These are phyloP conservation scores for Colletotrichum lindemuthianum DNA, from an alignment of 2,329 filamentous ascomycete genomes.

Conservation along the genomic window DNA sequence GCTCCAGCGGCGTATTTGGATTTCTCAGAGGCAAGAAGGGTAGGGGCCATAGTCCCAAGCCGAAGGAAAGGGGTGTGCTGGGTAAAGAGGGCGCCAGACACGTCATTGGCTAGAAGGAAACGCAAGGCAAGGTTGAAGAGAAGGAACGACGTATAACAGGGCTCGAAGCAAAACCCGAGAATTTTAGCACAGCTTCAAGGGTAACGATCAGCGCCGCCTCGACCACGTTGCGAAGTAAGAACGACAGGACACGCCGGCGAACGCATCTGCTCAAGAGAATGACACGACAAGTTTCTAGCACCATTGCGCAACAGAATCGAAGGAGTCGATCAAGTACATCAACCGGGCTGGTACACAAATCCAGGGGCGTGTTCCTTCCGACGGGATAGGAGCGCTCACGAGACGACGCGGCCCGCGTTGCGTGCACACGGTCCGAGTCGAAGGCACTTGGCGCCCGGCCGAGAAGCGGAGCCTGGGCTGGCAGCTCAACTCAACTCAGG, in stretches of 20 bases:
- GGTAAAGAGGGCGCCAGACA: slow-evolving; percentile 94
- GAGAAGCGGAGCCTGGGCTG: neutral
- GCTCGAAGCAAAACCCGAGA: slow-evolving; percentile 30
- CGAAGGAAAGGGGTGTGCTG: slow-evolving; percentile 90
- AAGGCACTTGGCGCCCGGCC: neutral
- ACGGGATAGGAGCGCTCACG: neutral
- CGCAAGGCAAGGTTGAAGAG: slow-evolving; percentile 12
- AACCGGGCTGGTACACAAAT: slow-evolving; percentile 6
- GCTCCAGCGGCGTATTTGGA: slow-evolving; percentile 85
- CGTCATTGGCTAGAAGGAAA: slow-evolving; percentile 69
- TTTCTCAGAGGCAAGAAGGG: slow-evolving; percentile 92
- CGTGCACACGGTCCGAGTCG: neutral
- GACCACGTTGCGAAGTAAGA: neutral
- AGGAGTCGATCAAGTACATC: too few species aligned
- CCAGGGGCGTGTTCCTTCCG: neutral
- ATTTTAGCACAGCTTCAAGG: slow-evolving; percentile 15
- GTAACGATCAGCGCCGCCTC: neutral
- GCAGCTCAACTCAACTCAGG: slow-evolving; percentile 4
- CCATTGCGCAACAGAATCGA: too few species aligned
- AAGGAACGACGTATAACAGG: slow-evolving; percentile 21
- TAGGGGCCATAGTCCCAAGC: slow-evolving; percentile 90
- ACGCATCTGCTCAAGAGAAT: neutral
- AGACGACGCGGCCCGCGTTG: neutral
- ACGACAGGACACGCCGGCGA: slow-evolving; percentile 8
- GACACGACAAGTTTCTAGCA: too few species aligned